Base-by-base conservation (phyloP, 768 basidiomycete species). In the Tylopilus felleus region DNA sequence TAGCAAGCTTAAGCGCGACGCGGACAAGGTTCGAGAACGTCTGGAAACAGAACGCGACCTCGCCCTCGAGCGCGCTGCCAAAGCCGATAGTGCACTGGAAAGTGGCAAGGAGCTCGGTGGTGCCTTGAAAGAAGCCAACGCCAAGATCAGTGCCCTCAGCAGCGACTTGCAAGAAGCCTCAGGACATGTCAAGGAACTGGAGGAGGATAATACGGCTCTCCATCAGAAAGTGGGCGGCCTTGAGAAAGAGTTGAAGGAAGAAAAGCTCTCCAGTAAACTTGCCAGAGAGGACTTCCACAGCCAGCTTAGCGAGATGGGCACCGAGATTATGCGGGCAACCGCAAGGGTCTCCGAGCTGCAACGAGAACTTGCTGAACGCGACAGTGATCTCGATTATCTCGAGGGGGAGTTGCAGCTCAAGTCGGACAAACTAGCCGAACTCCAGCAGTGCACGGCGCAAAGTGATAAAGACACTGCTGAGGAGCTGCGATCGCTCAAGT, bases 21-120 rank as follows among this genome's bases (percentile, higher is more conserved):
- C 63, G 19, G 78, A 81, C 60, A 76, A 70, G 50, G 69, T 74
- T 17, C 61, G 85, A 28, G 69, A 67, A 13, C 76, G 77, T 40
- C 65, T 76, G 23, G 73, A 79, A 54, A 79, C 68, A 2, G 84
- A 86, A 54, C 73, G 79, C 46, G 77, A 86, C 55, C 71, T 75
- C 14, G 82, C 84, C 0, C 67, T 75, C 9, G 82, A 84, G 48
- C 78, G 86, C 31, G 83, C 82, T 0, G 75, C 76, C 56, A 85
- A 85, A 61, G 86, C 85, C 0, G 88, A 90, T 60, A 73, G 68
- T 25, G 78, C 80, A 13, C 71, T 90, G 47, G 85, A 83, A 65
- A 80, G 73, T 49, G 85, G 80, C 35, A 78, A 79, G 57, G 90
- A 90, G 43, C 75, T 90, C 1, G 89, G 87, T 2, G 80, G 80